phyloP scores from a whole-genome alignment of 176 grass and related monocot genomes.

The Rhynchospora tenuis region DNA sequence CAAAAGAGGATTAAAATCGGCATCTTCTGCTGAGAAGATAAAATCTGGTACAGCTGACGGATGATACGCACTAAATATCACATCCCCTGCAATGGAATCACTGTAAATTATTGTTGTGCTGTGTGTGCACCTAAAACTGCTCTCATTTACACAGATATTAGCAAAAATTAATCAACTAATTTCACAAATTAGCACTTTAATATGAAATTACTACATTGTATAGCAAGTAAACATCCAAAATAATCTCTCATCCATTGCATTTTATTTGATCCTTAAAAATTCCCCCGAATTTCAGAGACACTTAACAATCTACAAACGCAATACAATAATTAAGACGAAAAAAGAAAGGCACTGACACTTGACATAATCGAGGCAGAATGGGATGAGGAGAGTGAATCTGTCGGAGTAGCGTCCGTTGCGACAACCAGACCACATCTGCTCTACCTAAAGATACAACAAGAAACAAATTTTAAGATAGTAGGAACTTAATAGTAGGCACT shows the following conservation, averaged over 20 bases:
- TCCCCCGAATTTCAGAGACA: neutral
- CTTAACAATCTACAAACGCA: neutral
- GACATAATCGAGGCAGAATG: conserved; percentile 98
- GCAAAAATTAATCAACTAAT: neutral
- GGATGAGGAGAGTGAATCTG: conserved; percentile 71
- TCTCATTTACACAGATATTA: neutral
- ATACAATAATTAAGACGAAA: neutral
- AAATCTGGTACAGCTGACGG: conserved; percentile 69
- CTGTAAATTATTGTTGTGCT: too few species aligned
- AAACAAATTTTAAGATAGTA: neutral
- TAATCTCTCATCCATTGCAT: neutral
- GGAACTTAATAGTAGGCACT: neutral
- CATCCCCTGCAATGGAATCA: conserved; percentile 56
- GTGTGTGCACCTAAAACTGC: neutral
- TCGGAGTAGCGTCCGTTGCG: conserved; percentile 53
- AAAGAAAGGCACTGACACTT: conserved; percentile 42
- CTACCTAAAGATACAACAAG: conserved; percentile 35
- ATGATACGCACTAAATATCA: conserved; percentile 69
- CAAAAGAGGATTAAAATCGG: conserved; percentile 54
- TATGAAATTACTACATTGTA: neutral
- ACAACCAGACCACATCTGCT: conserved; percentile 72
- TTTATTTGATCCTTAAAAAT: neutral
- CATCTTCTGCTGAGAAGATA: conserved; percentile 63
- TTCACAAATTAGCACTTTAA: neutral
- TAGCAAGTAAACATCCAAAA: conserved; percentile 1